phyloP scores from a whole-genome alignment of 768 basidiomycete species.

The Serpula lacrymans region DNA sequence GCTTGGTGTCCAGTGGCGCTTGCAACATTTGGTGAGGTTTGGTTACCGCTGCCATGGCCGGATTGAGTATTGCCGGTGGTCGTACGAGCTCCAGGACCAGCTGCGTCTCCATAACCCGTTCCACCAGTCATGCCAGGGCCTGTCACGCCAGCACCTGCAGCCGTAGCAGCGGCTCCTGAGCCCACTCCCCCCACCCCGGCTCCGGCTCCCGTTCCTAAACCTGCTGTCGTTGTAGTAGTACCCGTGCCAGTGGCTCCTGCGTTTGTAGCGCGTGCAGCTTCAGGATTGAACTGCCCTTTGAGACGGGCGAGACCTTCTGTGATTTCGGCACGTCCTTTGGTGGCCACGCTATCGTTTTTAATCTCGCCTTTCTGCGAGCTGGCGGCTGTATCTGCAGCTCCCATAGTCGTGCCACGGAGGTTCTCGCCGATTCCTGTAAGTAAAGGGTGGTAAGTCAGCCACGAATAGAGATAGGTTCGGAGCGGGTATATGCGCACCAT shows the following conservation, averaged over 20 bases:
- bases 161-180: not conserved
- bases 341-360: constrained; percentile 33
- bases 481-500: constrained; percentile 22
- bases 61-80: not conserved
- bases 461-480: not conserved
- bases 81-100: not conserved
- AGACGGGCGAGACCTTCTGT: constrained; percentile 35
- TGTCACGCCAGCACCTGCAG: not conserved
- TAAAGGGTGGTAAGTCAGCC: constrained; percentile 5
- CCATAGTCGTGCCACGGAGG: constrained; percentile 40
- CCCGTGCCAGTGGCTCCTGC: too few relatives aligned
- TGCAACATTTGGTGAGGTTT: too few relatives aligned
- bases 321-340: constrained; percentile 37
- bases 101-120: not conserved
- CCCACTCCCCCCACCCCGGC: not conserved
- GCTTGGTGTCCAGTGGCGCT: too few relatives aligned
- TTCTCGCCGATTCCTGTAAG: constrained; percentile 40
- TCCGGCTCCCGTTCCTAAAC: not conserved
- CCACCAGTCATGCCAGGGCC: too few relatives aligned
- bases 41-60: too few relatives aligned
- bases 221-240: too few relatives aligned
- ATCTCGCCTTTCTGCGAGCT: constrained; percentile 18
- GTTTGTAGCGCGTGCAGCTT: too few relatives aligned
- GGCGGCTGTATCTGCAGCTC: constrained; percentile 34
- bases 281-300: too few relatives aligned